Base-by-base conservation (phyloP, 345 rosid species). In the Brassica napus region DNA sequence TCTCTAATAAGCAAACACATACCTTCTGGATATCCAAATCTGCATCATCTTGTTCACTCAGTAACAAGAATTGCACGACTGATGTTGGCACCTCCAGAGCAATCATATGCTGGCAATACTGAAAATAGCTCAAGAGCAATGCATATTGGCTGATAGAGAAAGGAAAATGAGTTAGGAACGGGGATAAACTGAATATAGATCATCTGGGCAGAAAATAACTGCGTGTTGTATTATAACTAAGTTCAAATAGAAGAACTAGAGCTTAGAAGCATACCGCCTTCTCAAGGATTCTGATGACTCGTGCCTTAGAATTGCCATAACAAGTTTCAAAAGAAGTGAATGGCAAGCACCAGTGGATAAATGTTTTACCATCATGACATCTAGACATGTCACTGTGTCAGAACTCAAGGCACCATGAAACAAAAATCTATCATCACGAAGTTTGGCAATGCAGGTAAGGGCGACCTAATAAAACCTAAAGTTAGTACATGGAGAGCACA, bases 391-490 rank as follows among this genome's bases (percentile, higher is more conserved):
- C 73, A 92, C 85, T 34, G 82, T 87, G 82, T 92, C 97, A 66
- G 94, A 87, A 85, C 74, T 88, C 71, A 88, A 80, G 77, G 87
- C 89, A 83, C 83, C 85, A 16, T 89, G 92, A 83, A 81, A 83
- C 61, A 85, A 73, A 82, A 89, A 92, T 73, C 91, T 91, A 81
- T 94, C 97, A 84, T 94, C 98, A 8, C 97, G 91, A 35, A 92
- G 85, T 72, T 94, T 91, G 66, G 98, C 98, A 91, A 94, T 92
- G 85, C 94, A 94, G 75, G 97, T 94, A 77, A 94, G 94, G n/a
- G 95, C 91, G 83, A 94, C 98, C 98, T 92, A 78, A 37, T 75
- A 79, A 75, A 72, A 79, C 73, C 65, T 68, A 44, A 42, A 72
- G 61, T 55, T 74, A 73, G 65, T 14, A 79, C 67, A 62, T 26